Base-by-base conservation (phyloP, 257 asterid species). In the Marsdenia floribunda region DNA sequence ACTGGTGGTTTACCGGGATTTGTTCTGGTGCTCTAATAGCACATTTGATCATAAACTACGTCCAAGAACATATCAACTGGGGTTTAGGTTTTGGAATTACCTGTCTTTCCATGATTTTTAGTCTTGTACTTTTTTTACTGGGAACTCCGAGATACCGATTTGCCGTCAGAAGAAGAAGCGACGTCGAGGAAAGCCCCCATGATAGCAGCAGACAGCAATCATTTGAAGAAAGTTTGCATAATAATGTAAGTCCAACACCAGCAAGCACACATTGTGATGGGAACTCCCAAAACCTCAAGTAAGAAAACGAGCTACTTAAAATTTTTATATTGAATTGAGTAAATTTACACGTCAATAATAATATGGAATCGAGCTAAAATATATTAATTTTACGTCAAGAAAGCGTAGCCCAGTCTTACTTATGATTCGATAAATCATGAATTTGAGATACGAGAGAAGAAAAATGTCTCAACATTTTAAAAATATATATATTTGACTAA, bases 1-100 rank as follows among this genome's bases (percentile, higher is more conserved):
- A 83, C 73, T 85, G 89, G 89, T 85, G 89, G 89, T 63, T 60
- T 57, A 77, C 75, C 59, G 80, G 84, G 2, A 5, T 79, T 72
- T 67, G 74, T 33, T 53, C 33, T 46, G 84, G 84, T 19, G 8
- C 69, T 6, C 15, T 66, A 33, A 63, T 73, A 42, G 46, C 86
- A 44, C 75, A 79, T 12, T 69, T 66, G 57, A 63, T 70, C 67
- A 46, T 82, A 65, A 77, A 54, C 75, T 84, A 84, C 55, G 66
- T 84, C 24, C 83, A 84, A 69, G 86, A 84, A 55, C 77, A 82
- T 73, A 71, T 79, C 5, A 75, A 80, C 44, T 84, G 88, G 88
- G 79, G 77, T 24, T 77, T 82, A 0, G 84, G 86, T 59, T 84
- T 82, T 54, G 86, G 84, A 65, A 80, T 84, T 37, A 84, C 86